These are phyloP conservation scores for Penstemon eatonii DNA, from an alignment of 257 asterid genomes.

Conservation along the genomic window DNA sequence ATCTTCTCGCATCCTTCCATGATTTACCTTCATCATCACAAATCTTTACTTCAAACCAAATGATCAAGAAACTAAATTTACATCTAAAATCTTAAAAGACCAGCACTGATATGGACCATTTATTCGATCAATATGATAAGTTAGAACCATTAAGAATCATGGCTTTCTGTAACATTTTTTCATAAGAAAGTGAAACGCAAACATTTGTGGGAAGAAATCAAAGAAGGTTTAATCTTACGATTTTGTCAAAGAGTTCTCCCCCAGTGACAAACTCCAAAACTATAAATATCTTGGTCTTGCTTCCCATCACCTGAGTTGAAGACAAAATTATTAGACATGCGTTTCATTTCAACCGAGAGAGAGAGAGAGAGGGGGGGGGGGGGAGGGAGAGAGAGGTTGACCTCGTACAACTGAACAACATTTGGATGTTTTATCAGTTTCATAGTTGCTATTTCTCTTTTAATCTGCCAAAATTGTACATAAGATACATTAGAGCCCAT, in stretches of 20 bases:
- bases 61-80: slow-evolving; percentile 9
- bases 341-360: not conserved
- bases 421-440: slow-evolving; percentile 88
- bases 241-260: slow-evolving; percentile 94
- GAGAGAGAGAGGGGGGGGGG: not conserved
- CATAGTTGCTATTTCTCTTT: slow-evolving; percentile 91
- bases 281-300: slow-evolving; percentile 89
- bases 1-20: slow-evolving; percentile 87
- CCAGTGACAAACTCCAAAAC: slow-evolving; percentile 91
- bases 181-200: not conserved
- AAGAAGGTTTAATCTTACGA: slow-evolving; percentile 52
- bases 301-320: slow-evolving; percentile 77
- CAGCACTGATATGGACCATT: not conserved
- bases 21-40: slow-evolving; percentile 56
- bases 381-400: slow-evolving; percentile 26
- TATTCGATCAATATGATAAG: not conserved
- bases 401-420: slow-evolving; percentile 84
- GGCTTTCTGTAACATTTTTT: not conserved
- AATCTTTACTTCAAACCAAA: slow-evolving; percentile 27
- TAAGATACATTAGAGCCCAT: slow-evolving; percentile 17
- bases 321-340: slow-evolving; percentile 8
- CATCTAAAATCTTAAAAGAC: not conserved
- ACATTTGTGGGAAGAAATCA: not conserved
- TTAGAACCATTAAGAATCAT: not conserved
- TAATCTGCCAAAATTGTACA: slow-evolving; percentile 51